These are phyloP conservation scores for Pyrrhoderma lamaoense DNA, from an alignment of 1,284 basidiomycete genomes.

Conservation along the genomic window DNA sequence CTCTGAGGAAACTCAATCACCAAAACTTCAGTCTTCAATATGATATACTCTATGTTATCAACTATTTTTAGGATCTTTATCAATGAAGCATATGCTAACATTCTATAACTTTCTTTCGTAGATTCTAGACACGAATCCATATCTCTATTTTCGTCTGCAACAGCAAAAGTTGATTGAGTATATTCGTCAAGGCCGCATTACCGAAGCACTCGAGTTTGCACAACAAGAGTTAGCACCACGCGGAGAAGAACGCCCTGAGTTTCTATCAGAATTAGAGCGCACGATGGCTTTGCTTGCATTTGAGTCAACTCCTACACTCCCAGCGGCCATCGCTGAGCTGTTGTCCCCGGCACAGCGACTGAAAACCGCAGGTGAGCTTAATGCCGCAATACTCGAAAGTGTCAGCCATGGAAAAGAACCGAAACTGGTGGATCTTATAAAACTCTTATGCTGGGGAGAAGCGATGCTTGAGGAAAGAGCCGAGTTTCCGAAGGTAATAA, in stretches of 20 bases:
- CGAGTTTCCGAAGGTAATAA: slow-evolving; percentile 62
- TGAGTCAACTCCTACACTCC: slow-evolving; percentile 55
- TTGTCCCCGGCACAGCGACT: slow-evolving; percentile 82
- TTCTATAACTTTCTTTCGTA: slow-evolving; percentile 30
- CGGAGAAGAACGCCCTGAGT: slow-evolving; percentile 92
- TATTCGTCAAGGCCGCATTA: slow-evolving; percentile 76
- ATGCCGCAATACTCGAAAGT: slow-evolving; percentile 89
- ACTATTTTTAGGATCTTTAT: slow-evolving; percentile 18
- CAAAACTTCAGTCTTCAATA: slow-evolving; percentile 91
- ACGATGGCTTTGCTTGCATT: slow-evolving; percentile 97
- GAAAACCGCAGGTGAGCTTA: slow-evolving; percentile 91
- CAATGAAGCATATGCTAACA: slow-evolving; percentile 15
- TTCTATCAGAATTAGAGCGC: slow-evolving; percentile 84
- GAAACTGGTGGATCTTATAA: slow-evolving; percentile 81
- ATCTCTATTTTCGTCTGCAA: slow-evolving; percentile 87
- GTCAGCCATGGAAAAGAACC: slow-evolving; percentile 89
- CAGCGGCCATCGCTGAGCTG: slow-evolving; percentile 66
- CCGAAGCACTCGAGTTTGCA: slow-evolving; percentile 84
- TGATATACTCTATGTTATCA: slow-evolving; percentile 40
- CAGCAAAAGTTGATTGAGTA: slow-evolving; percentile 94
- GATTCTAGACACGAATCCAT: slow-evolving; percentile 93
- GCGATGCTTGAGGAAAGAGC: slow-evolving; percentile 66
- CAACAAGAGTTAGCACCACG: slow-evolving; percentile 90
- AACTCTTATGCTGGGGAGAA: slow-evolving; percentile 87
- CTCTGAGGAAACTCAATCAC: slow-evolving; percentile 68